Conservation (phyloP, 2,329 filamentous ascomycete genomes). For the Coniochaeta sp. region DNA sequence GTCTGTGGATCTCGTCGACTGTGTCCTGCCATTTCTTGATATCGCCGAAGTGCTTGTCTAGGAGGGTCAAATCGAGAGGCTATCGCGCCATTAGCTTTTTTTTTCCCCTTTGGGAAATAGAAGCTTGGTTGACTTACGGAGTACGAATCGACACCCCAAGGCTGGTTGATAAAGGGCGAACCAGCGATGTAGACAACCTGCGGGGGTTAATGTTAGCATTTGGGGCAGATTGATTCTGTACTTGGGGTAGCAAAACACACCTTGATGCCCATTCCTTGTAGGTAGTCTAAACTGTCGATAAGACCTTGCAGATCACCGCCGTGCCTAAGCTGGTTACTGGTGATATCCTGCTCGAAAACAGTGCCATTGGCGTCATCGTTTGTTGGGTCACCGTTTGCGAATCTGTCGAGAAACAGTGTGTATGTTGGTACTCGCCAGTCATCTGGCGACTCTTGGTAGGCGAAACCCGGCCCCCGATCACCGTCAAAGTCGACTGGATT, state of each 20-base stretch:
- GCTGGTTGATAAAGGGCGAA: slow-evolving; percentile 52
- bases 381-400: slow-evolving; percentile 57
- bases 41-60: slow-evolving; percentile 56
- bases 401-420: slow-evolving; percentile 55
- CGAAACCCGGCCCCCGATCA: slow-evolving; percentile 45
- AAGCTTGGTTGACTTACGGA: slow-evolving; percentile 17
- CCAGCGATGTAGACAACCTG: slow-evolving; percentile 55
- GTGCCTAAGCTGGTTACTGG: slow-evolving; percentile 53
- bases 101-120: too few species aligned
- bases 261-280: slow-evolving; percentile 59
- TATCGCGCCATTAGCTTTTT: slow-evolving; percentile 4
- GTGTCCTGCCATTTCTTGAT: slow-evolving; percentile 50
- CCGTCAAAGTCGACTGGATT: slow-evolving; percentile 46
- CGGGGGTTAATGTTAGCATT: not conserved
- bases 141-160: slow-evolving; percentile 55
- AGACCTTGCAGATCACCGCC: slow-evolving; percentile 54
- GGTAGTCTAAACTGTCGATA: slow-evolving; percentile 53
- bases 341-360: slow-evolving; percentile 51
- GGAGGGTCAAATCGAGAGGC: slow-evolving; percentile 52
- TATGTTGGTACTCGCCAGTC: slow-evolving; percentile 62
- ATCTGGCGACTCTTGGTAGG: slow-evolving; percentile 44
- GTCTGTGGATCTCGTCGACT: slow-evolving; percentile 50
- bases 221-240: not conserved
- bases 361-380: slow-evolving; percentile 60
- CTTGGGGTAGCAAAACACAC: slow-evolving; percentile 20